phyloP scores from a whole-genome alignment of 2,329 filamentous ascomycete genomes.

The Ophiocordyceps camponoti-floridani region DNA sequence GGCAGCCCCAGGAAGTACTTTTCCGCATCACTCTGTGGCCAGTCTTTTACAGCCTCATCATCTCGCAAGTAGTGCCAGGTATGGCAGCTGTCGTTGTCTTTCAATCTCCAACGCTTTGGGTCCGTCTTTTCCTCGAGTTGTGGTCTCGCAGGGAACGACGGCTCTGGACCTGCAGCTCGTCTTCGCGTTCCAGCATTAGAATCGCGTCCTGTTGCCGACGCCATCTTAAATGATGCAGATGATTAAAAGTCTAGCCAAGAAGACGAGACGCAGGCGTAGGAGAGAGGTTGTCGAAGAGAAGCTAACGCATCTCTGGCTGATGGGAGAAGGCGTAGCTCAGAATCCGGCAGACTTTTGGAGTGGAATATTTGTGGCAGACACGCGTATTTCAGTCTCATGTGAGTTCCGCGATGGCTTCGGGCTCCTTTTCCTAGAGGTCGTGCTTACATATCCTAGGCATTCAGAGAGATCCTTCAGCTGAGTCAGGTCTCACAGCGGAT shows the following conservation, averaged over 20 bases:
- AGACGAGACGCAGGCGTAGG: too few species aligned
- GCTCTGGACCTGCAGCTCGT: conserved; percentile 20
- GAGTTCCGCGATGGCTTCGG: background rate
- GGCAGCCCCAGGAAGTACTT: conserved; percentile 73
- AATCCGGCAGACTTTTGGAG: too few species aligned
- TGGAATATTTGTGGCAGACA: too few species aligned
- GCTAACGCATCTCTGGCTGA: too few species aligned
- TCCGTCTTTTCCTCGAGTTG: conserved; percentile 49
- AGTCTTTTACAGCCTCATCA: conserved; percentile 47
- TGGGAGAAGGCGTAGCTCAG: too few species aligned
- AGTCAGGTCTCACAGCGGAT: too few species aligned
- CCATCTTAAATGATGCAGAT: too few species aligned
- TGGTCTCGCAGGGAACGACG: conserved; percentile 24
- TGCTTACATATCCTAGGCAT: too few species aligned
- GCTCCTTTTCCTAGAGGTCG: background rate
- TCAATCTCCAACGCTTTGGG: conserved; percentile 64
- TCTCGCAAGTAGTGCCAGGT: conserved; percentile 88
- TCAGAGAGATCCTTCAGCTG: too few species aligned
- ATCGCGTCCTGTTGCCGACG: conserved; percentile 10
- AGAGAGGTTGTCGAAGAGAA: too few species aligned
- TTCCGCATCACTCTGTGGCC: conserved; percentile 81
- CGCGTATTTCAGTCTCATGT: too few species aligned
- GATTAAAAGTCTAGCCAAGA: too few species aligned
- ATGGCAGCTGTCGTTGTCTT: conserved; percentile 67
- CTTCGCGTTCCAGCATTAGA: conserved; percentile 19